These are phyloP conservation scores for Baudoinia panamericana DNA, from an alignment of 495 filamentous ascomycete species.

Conservation along the genomic window DNA sequence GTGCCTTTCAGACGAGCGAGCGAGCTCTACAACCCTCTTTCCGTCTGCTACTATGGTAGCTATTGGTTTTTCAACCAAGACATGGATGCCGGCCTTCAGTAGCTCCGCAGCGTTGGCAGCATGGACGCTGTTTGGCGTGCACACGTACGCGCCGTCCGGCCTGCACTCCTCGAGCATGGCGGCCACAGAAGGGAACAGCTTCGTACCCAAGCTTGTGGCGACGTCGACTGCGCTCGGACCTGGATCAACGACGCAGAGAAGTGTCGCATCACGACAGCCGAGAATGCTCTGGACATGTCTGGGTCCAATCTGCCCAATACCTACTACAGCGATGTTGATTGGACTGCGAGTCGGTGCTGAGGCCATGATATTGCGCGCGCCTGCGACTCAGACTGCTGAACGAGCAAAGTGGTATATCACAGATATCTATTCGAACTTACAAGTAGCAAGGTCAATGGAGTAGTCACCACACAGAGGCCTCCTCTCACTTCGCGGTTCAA, in stretches of 20 bases:
- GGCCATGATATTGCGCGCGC: background rate
- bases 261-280: slow-evolving; percentile 33
- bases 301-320: slow-evolving; percentile 46
- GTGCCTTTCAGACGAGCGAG: slow-evolving; percentile 23
- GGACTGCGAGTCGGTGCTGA: background rate
- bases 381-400: background rate
- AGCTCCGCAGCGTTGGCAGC: slow-evolving; percentile 39
- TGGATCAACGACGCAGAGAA: slow-evolving; percentile 42
- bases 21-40: slow-evolving; percentile 25
- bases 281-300: slow-evolving; percentile 42
- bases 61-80: slow-evolving; percentile 48
- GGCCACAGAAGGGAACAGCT: slow-evolving; percentile 29
- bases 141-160: slow-evolving; percentile 45
- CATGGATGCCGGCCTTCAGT: slow-evolving; percentile 37
- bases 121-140: slow-evolving; percentile 48
- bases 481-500: too few species aligned
- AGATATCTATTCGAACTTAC: too few species aligned
- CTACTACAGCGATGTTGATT: slow-evolving; percentile 39
- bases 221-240: slow-evolving; percentile 25
- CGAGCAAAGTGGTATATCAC: background rate
- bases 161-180: slow-evolving; percentile 32
- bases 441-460: too few species aligned
- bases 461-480: too few species aligned
- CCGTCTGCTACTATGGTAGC: slow-evolving; percentile 35
- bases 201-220: slow-evolving; percentile 24